Conservation (phyloP, 495 filamentous ascomycete genomes). For the Aspergillus ellipticus region DNA sequence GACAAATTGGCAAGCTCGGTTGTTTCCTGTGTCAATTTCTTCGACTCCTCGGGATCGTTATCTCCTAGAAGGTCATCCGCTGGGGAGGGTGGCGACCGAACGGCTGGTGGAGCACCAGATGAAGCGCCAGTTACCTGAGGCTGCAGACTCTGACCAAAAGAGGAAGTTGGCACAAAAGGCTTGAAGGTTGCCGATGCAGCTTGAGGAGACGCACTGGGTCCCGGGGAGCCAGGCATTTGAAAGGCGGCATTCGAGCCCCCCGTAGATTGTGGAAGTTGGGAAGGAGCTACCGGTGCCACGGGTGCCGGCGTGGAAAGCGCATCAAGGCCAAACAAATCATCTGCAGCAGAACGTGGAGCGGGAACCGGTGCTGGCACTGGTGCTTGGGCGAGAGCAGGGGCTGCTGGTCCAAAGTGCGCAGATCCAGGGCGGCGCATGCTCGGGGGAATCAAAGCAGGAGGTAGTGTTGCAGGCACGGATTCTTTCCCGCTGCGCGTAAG, state of each 20-base stretch:
- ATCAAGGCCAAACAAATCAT: conserved; percentile 90
- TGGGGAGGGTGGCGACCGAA: conserved; percentile 48
- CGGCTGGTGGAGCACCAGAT: conserved; percentile 32
- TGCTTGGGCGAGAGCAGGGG: conserved; percentile 28
- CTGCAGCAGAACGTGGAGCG: conserved; percentile 68
- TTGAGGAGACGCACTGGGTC: conserved; percentile 34
- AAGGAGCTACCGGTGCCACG: conserved; percentile 48
- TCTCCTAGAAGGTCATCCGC: conserved; percentile 94
- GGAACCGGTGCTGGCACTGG: conserved; percentile 44
- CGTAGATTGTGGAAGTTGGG: conserved; percentile 64
- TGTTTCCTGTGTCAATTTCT: conserved; percentile 81
- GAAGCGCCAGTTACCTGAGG: conserved; percentile 76
- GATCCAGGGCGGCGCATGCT: conserved; percentile 69
- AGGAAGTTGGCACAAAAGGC: conserved; percentile 86
- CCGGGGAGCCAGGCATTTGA: conserved; percentile 37
- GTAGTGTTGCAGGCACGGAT: conserved; percentile 67
- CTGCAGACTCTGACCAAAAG: conserved; percentile 80
- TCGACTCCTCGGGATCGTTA: conserved; percentile 83
- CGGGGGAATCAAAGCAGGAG: conserved; percentile 80
- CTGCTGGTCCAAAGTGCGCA: conserved; percentile 37
- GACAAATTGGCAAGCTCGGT: conserved; percentile 94
- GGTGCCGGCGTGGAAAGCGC: conserved; percentile 35
- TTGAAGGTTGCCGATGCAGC: conserved; percentile 61
- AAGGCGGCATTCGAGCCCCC: conserved; percentile 58
- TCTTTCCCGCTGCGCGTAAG: conserved; percentile 74